A percentile compares a stretch with the other conserved stretches of the same genome.
Conservation (phyloP, 176 grass and related monocot genomes). For the Phoenix dactylifera region DNA sequence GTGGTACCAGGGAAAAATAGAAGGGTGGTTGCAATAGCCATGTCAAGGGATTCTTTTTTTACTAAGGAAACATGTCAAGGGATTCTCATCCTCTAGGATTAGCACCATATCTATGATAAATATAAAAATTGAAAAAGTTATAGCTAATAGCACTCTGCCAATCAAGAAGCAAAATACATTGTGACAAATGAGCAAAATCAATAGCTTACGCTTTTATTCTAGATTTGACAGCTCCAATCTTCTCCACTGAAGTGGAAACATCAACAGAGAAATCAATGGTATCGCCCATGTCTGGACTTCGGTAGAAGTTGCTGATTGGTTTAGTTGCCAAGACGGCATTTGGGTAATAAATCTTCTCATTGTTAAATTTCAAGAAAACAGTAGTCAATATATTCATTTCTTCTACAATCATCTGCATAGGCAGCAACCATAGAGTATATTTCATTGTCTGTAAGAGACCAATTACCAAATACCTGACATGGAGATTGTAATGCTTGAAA, state of each 20-base stretch:
- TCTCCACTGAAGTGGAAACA: conserved; percentile 63
- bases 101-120: too few relatives aligned
- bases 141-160: too few relatives aligned
- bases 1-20: too few relatives aligned
- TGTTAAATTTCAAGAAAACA: conserved; percentile 78
- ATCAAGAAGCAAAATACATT: neutral
- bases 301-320: conserved; percentile 95
- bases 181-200: neutral
- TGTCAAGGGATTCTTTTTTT: too few relatives aligned
- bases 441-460: too few relatives aligned
- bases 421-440: neutral
- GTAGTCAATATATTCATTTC: conserved; percentile 99
- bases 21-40: too few relatives aligned
- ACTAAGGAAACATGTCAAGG: too few relatives aligned
- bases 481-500: neutral
- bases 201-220: conserved; percentile 72
- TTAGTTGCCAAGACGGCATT: conserved; percentile 78
- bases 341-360: conserved; percentile 94
- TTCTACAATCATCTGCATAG: conserved; percentile 73
- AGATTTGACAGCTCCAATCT: conserved; percentile 57
- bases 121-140: too few relatives aligned
- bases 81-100: too few relatives aligned
- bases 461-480: too few relatives aligned
- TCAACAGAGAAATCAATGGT: conserved; percentile 57
- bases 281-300: conserved; percentile 91